Evolutionary conservation across 306 rosid genomes (phyloP), one percentile per base, ranked within the genome.

Genomic region (Ceratonia siliqua): DNA sequence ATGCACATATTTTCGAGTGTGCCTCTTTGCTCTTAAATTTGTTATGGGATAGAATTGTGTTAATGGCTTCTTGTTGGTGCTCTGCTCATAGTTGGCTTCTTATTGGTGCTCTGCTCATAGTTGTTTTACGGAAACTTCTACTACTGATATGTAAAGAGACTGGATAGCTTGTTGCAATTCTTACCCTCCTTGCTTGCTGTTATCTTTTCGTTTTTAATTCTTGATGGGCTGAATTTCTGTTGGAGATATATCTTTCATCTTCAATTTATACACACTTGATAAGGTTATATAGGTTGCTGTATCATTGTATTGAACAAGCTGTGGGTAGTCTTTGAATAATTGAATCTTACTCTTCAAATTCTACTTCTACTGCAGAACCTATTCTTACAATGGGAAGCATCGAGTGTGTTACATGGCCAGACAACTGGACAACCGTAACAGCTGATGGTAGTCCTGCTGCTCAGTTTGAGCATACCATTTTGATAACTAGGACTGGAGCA

Each of bases 401-500:
- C 3, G 86, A 90, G 12, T 88, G 91, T 82, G 28, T 78, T 65
- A 89, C 93, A 42, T 94, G 99, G 99, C 89, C 88, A 17, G 99
- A 92, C 82, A 92, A 94, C 82, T 94, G 98, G 99, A 94, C 99
- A 5, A 74, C 92, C 2, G 35, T 92, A 38, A 73, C 97, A 11
- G 85, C 92, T 1, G 96, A 92, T 76, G 96, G 98, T 43, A 73
- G 96, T 82, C 84, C 89, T 2, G 96, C 99, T n/a, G 97, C 99
- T 42, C 99, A 94, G 83, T 87, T 84, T 81, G 99, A 94, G 81
- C 98, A 94, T 81, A 87, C 99, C 77, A 86, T 94, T 87, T 87
- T 94, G 85, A 90, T 94, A 54, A 94, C 96, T 10, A 84, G 86
- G 79, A 87, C 92, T 3, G 99, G 98, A 32, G 96, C 96, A 6